Base-by-base conservation (phyloP, 78 protist species). In the Speleostelium caveatum region DNA sequence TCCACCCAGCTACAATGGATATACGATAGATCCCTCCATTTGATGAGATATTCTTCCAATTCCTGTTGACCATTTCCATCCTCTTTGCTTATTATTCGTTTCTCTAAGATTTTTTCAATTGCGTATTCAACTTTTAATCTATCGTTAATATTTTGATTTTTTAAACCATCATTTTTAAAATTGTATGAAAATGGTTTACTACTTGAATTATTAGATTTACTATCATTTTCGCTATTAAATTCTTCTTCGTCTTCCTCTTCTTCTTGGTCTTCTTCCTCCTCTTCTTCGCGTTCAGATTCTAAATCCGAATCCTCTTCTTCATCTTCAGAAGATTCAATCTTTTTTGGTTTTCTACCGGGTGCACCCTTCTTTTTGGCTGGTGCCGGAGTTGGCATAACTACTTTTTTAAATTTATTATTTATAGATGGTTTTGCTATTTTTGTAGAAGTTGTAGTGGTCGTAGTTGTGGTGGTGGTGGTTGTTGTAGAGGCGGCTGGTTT, bases 1-100 rank as follows among this genome's bases (percentile, higher is more conserved):
- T 62, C 59, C 3, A 92, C 78, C 95, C 95, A 92, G 2, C 61
- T 38, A 41, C 92, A 51, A 66, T 92, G 95, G 58, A 92, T 68
- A 65, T 80, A 92, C 22, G 95, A 53, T 51, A 77, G 26, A 32
- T 61, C 95, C 68, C 73, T 68, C 86, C 83, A 92, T 61, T 92
- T 92, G 16, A 92, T 38, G 22, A 75, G 36, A 24, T 30, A 19
- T 19, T 75, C 49, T 4, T 36, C 73, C 1, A 2, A 16, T 58
- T 39, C n/a, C 1, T 39, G 6, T 21, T 72, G 66, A 5, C 49
- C 42, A 41, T 62, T 62, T 38, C 21, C 63, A 30, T 58, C 62
- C 24, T 30, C 59, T 22, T 41, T 30, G 26, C 65, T 30, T 45
- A 53, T 38, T 49, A 42, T 62, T 36, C 89, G n/a, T 49, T 24